Conservation (phyloP, 1,139 yeast species). For the Kurtzmaniella quercitrusa region DNA sequence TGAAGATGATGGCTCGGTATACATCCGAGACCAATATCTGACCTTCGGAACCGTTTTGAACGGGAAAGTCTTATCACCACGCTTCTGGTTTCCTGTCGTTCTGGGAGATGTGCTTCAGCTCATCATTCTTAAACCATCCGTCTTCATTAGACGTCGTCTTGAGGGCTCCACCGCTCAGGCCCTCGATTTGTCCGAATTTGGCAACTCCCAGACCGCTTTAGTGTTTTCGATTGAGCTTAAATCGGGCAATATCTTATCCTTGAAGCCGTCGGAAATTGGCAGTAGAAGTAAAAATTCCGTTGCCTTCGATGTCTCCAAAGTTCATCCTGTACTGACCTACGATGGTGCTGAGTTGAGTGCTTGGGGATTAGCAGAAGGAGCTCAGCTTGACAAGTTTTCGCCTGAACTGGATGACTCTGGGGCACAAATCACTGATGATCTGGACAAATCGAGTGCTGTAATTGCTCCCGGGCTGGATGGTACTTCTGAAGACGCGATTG, state of each 20-base stretch:
- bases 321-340: not conserved
- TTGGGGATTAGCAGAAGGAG: conserved; percentile 1
- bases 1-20: conserved; percentile 16
- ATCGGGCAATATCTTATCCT: not conserved
- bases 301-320: not conserved
- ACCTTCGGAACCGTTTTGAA: conserved; percentile 41
- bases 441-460: not conserved
- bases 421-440: not conserved
- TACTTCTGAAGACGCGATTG: not conserved
- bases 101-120: conserved; percentile 29
- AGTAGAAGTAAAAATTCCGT: not conserved
- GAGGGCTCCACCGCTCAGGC: conserved; percentile 6
- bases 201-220: conserved; percentile 21
- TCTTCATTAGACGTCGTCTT: conserved; percentile 15
- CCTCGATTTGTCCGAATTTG: conserved; percentile 22
- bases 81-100: conserved; percentile 14
- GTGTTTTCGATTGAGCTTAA: conserved; percentile 14
- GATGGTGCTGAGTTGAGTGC: not conserved
- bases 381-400: not conserved
- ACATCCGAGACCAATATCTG: conserved; percentile 27
- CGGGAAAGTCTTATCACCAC: conserved; percentile 20
- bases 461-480: not conserved
- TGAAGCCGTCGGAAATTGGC: not conserved
- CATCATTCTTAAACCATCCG: conserved; percentile 28
- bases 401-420: not conserved